Percentiles rank a stretch among this genome's conserved stretches.
Evolutionary conservation across 139 green algal species (phyloP).

Genomic region (Gonium pectorale): DNA sequence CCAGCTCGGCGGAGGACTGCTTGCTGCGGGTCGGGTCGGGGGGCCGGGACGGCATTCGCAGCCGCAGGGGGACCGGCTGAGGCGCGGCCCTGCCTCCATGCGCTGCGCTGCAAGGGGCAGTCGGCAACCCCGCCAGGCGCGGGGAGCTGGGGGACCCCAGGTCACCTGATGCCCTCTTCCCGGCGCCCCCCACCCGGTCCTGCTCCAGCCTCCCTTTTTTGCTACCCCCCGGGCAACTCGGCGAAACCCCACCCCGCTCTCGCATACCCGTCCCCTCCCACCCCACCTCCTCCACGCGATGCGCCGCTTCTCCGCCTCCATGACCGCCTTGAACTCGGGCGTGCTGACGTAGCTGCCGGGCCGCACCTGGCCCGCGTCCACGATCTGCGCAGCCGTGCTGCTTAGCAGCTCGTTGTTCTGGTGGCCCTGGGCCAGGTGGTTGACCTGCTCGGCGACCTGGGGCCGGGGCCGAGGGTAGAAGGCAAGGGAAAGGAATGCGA

Average conservation of each 20-base stretch:
- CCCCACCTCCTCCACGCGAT: constrained; percentile 27
- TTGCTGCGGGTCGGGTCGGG: not conserved
- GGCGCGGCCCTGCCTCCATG: no score
- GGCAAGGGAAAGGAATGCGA: not conserved
- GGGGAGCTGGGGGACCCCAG: no score
- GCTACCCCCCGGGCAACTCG: no score
- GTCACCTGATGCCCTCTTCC: no score
- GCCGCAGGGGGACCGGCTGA: no score
- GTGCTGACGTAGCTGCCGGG: constrained; percentile 4
- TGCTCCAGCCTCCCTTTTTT: no score
- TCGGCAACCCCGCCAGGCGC: no score
- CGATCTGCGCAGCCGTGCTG: constrained; percentile 18
- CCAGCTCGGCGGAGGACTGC: not conserved
- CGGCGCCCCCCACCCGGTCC: no score
- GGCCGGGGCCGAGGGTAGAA: not conserved
- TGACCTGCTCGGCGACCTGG: constrained; percentile 55
- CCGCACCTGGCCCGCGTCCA: constrained; percentile 35
- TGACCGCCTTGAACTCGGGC: constrained; percentile 2
- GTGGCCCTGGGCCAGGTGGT: constrained; percentile 56
- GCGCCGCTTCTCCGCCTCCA: constrained; percentile 23
- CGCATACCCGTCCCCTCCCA: not conserved
- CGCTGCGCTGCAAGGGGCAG: no score
- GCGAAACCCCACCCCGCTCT: not conserved
- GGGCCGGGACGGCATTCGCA: not conserved
- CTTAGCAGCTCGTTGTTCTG: constrained; percentile 53